These are phyloP conservation scores for Calonectria fujianensis DNA, from an alignment of 2,329 filamentous ascomycete species.

Conservation along the genomic window DNA sequence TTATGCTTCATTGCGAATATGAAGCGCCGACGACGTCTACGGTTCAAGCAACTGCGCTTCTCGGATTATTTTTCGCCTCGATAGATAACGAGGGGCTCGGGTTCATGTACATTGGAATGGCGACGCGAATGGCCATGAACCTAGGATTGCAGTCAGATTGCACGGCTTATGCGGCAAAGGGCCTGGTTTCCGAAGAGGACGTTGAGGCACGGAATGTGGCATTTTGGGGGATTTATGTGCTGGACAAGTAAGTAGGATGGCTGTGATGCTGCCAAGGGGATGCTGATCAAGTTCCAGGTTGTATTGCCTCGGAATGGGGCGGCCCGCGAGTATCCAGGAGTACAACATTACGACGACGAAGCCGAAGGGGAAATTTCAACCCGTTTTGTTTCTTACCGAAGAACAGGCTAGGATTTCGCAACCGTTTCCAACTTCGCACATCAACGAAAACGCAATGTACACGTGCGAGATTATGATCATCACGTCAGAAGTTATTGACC, in stretches of 20 bases:
- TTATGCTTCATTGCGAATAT: conserved; percentile 38
- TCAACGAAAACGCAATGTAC: conserved; percentile 37
- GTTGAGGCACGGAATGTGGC: conserved; percentile 31
- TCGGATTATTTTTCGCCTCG: conserved; percentile 20
- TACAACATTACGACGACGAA: conserved; percentile 36
- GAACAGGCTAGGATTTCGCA: conserved; percentile 26
- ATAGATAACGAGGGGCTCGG: conserved; percentile 36
- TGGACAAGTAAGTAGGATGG: conserved; percentile 28
- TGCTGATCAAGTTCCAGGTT: neutral
- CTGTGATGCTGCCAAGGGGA: neutral
- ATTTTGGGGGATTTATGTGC: conserved; percentile 33
- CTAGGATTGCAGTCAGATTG: conserved; percentile 48
- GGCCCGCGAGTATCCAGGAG: conserved; percentile 35
- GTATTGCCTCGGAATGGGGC: conserved; percentile 34
- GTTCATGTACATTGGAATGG: conserved; percentile 38
- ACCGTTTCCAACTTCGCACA: conserved; percentile 36
- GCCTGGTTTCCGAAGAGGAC: conserved; percentile 25
- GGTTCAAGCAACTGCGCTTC: conserved; percentile 38
- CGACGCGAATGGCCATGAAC: conserved; percentile 41
- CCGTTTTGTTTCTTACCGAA: conserved; percentile 9
- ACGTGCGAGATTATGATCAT: conserved; percentile 38
- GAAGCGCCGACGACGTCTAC: conserved; percentile 40
- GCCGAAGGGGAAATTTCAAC: conserved; percentile 1
- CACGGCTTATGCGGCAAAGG: conserved; percentile 44
- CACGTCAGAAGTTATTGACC: conserved; percentile 40